Evolutionary conservation across 2,329 filamentous ascomycete genomes (phyloP).

Genomic region (Arthroderma uncinatum): DNA sequence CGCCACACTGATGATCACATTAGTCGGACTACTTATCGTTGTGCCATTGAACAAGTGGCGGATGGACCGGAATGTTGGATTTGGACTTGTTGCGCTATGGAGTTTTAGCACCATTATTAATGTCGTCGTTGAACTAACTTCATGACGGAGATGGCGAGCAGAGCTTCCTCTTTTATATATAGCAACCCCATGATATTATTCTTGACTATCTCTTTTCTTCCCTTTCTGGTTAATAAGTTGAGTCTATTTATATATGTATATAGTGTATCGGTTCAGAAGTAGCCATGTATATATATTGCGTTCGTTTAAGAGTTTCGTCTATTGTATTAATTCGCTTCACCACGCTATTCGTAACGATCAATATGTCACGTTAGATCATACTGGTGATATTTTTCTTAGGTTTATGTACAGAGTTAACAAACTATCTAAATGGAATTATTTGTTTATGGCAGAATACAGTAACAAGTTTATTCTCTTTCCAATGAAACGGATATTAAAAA

Average conservation of each 20-base stretch:
- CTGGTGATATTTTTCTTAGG: too few species aligned
- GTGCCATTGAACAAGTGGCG: conserved; percentile 81
- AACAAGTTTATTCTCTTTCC: conserved; percentile 5
- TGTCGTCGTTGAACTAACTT: conserved; percentile 59
- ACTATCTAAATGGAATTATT: too few species aligned
- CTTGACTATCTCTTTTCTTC: not conserved
- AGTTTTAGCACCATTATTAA: conserved; percentile 67
- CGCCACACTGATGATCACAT: conserved; percentile 67
- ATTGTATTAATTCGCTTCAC: too few species aligned
- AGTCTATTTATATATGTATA: too few species aligned
- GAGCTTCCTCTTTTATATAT: not conserved
- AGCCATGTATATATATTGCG: too few species aligned
- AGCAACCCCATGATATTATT: not conserved
- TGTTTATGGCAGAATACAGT: not conserved
- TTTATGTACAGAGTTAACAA: too few species aligned
- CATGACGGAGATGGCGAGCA: not conserved
- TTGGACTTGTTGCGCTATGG: conserved; percentile 71
- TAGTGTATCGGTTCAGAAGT: too few species aligned
- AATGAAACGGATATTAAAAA: not conserved
- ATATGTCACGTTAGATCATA: too few species aligned
- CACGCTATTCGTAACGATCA: too few species aligned
- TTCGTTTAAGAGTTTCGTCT: too few species aligned
- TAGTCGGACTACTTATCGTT: conserved; percentile 64
- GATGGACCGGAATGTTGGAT: conserved; percentile 72
- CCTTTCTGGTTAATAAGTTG: too few species aligned